Evolutionary conservation across 2,329 filamentous ascomycete genomes (phyloP), one percentile per base, ranked within the genome.

Genomic region (Aspergillus sp.): DNA sequence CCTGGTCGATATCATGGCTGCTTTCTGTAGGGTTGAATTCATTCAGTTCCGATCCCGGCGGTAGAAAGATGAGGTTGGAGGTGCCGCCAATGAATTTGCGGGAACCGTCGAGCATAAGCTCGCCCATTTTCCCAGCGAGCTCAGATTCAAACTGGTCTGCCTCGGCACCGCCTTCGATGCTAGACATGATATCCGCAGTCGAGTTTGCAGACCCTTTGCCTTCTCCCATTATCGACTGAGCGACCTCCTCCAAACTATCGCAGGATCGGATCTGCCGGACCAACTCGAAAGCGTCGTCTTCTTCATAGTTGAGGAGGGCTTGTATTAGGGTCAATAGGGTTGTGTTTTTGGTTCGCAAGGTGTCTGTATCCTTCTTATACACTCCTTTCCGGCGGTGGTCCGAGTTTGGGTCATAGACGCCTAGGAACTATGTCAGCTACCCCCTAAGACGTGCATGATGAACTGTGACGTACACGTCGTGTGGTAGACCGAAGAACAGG

Each of bases 301-400:
- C 93, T 17, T 88, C 82, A 43, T 89, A 91, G 70, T 96, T 96
- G 47, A 97, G 79, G 47, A 99, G 90, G 45, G 93, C 91, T 65
- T 96, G 90, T 56, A 97, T 85, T 35, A 97, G 78, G n/a, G 91
- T 91, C 69, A 96, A 90, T 50, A 97, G 77, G 1, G 93, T 97
- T 33, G 90, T 89, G 65, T 87, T 90, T 57, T 85, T 85, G 19
- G 91, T 92, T 74, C 95, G 95, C 69, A 93, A 81, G 66, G 84
- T 90, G 70, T 96, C 92, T 20, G 88, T 84, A 71, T 96, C 94
- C 73, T 96, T 91, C 66, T 93, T 92, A 72, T 97, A 97, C 45
- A 97, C 94, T 54, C 94, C 94, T 71, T 97, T 97, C 47, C 94
- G 87, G 46, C 94, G 88, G 70, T 96, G 92, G 70, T 99, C 94